These are phyloP conservation scores for Cercospora janseana DNA, from an alignment of 2,329 filamentous ascomycete genomes.

Conservation along the genomic window DNA sequence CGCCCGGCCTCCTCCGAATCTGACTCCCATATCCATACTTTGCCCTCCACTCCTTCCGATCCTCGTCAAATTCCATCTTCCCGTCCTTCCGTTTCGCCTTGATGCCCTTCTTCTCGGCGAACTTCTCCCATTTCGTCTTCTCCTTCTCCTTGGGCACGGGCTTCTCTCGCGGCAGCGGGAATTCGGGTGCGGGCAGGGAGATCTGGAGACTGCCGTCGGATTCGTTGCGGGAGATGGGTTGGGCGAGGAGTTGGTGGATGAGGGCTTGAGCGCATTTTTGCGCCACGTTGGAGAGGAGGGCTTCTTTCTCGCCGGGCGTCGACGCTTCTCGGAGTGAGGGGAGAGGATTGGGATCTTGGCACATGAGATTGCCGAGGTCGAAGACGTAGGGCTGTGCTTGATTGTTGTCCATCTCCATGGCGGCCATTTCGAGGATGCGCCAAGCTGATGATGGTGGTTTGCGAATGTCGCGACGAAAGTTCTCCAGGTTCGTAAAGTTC, in stretches of 20 bases:
- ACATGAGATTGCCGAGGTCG: constrained; percentile 83
- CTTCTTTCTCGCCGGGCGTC: constrained; percentile 54
- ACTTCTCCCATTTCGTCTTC: constrained; percentile 92
- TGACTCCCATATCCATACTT: constrained; percentile 89
- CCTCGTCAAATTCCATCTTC: constrained; percentile 82
- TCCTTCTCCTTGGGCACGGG: constrained; percentile 77
- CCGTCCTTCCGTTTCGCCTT: constrained; percentile 79
- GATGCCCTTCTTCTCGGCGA: constrained; percentile 96
- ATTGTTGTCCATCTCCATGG: constrained; percentile 27
- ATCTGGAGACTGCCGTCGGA: constrained; percentile 67
- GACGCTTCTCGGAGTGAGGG: constrained; percentile 46
- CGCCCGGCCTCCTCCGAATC: constrained; percentile 70
- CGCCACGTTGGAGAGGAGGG: constrained; percentile 68
- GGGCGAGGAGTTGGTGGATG: constrained; percentile 90
- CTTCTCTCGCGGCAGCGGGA: constrained; percentile 83
- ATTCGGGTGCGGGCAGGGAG: constrained; percentile 68
- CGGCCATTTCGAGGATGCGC: not conserved
- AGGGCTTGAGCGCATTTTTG: constrained; percentile 89
- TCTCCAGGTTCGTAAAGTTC: constrained; percentile 1
- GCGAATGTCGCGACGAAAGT: not conserved
- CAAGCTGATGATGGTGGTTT: not conserved
- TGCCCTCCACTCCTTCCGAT: constrained; percentile 80
- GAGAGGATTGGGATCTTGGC: constrained; percentile 82
- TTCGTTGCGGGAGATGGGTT: constrained; percentile 67
- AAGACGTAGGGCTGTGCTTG: constrained; percentile 91